A percentile compares a stretch with the other conserved stretches of the same genome.
phyloP scores from a whole-genome alignment of 257 asterid species.

The Asclepias syriaca region DNA sequence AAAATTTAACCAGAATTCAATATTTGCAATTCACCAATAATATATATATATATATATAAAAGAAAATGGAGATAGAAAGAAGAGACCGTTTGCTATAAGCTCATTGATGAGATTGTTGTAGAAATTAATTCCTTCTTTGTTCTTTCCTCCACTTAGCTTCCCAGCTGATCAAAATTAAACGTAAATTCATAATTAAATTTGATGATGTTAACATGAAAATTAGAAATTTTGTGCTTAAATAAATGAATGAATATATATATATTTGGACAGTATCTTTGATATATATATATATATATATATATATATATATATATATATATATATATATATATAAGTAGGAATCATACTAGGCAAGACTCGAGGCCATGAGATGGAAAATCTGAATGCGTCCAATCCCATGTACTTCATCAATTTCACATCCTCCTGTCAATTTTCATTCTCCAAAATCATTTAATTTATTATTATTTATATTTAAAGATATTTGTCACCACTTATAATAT shows the following conservation, averaged over 20 bases:
- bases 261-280: no score
- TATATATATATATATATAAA: no score
- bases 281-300: no score
- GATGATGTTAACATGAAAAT: not conserved
- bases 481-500: no score
- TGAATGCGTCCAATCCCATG: constrained; percentile 17
- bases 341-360: constrained; percentile 26
- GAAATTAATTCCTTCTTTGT: constrained; percentile 14
- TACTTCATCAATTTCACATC: constrained; percentile 24
- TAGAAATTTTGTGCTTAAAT: not conserved
- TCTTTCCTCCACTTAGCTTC: constrained; percentile 19
- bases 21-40: no score
- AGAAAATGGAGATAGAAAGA: not conserved
- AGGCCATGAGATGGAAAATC: constrained; percentile 28
- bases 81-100: constrained; percentile 17
- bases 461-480: no score
- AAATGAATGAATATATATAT: not conserved
- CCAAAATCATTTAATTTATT: no score
- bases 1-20: not conserved
- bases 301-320: no score
- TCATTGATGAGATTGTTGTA: constrained; percentile 23
- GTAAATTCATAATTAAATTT: not conserved
- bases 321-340: no score
- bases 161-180: constrained; percentile 9
- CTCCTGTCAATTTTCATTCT: constrained; percentile 12